Percentiles rank a stretch among this genome's conserved stretches.
Evolutionary conservation across 2,329 filamentous ascomycete species (phyloP).

Genomic region (Fusarium mundagurra): DNA sequence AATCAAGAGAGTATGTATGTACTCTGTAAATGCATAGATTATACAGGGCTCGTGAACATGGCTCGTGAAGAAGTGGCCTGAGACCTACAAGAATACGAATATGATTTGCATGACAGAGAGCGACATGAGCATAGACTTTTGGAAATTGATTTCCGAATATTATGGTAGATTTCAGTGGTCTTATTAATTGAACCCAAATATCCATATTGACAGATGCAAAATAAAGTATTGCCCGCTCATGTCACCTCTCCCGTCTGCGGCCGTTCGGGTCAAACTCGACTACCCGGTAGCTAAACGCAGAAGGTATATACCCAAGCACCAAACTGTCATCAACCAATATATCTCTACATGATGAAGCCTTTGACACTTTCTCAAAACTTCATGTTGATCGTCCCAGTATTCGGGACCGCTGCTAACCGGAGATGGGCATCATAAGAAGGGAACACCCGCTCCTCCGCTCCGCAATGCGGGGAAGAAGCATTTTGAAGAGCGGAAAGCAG

Average conservation of each 20-base stretch:
- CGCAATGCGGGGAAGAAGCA: conserved; percentile 27
- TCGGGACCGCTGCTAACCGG: conserved; percentile 10
- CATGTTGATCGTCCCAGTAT: background rate
- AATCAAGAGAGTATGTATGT: background rate
- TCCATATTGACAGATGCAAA: background rate
- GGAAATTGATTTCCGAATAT: background rate
- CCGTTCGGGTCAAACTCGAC: background rate
- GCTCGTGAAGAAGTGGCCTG: background rate
- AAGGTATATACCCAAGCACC: background rate
- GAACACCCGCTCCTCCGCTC: conserved; percentile 30
- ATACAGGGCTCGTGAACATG: conserved; percentile 17
- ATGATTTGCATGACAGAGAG: background rate
- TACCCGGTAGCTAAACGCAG: background rate
- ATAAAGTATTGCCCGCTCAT: background rate
- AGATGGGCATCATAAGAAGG: conserved; percentile 14
- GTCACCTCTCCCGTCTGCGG: background rate
- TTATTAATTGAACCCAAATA: conserved; percentile 3
- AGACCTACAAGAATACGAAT: conserved; percentile 4
- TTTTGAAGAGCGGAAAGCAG: conserved; percentile 3
- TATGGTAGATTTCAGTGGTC: background rate
- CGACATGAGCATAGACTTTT: background rate
- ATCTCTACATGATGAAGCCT: background rate
- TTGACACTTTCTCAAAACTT: background rate
- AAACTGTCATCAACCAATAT: background rate
- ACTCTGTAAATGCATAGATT: conserved; percentile 10